Base-by-base conservation (phyloP, 371 early-diverging fungal genomes). In the Amoeboaphelidium occidentale region DNA sequence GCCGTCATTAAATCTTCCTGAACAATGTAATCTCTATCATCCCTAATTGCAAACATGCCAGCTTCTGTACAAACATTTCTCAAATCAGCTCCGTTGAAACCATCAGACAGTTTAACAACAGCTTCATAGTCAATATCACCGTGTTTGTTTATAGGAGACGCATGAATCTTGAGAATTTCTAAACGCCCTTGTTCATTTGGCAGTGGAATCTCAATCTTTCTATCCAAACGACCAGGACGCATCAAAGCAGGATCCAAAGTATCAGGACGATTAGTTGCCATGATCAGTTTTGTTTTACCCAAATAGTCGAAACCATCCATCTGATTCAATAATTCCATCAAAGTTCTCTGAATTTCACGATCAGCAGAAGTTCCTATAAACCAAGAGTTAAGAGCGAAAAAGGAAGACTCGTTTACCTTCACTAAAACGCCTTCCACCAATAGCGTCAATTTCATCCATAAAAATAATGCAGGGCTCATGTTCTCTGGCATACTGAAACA, bases 381-480 rank as follows among this genome's bases (percentile, higher is more conserved):
- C n/a, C n/a, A n/a, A n/a, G n/a, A n/a, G n/a, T n/a, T n/a, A n/a
- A n/a, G n/a, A n/a, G n/a, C n/a, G n/a, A n/a, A n/a, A n/a, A n/a
- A n/a, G n/a, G n/a, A n/a, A n/a, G n/a, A n/a, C n/a, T n/a, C n/a
- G n/a, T n/a, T n/a, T n/a, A n/a, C n/a, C 93, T 60, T 98, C 99
- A 4, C 90, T 87, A 66, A 96, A 96, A 51, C 99, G 76, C 52
- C 96, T 81, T 4, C 98, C 97, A 62, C 99, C 99, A 69, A 99
- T 98, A 28, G 99, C 98, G 72, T 99, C 99, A 57, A 99, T 97
- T 66, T 99, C 99, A 65, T 99, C 99, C 93, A 99, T 90, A 63
- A 99, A 99, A 48, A 99, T 98, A 58, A 99, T 93, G 68, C 98
- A 98, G n/a, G 99, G 99, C 55, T 93, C 92, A 62, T 94, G 96